Percentiles rank a stretch among this genome's conserved stretches.
Evolutionary conservation across 2,329 filamentous ascomycete species (phyloP).

Genomic region (Kalaharituber pfeilii): DNA sequence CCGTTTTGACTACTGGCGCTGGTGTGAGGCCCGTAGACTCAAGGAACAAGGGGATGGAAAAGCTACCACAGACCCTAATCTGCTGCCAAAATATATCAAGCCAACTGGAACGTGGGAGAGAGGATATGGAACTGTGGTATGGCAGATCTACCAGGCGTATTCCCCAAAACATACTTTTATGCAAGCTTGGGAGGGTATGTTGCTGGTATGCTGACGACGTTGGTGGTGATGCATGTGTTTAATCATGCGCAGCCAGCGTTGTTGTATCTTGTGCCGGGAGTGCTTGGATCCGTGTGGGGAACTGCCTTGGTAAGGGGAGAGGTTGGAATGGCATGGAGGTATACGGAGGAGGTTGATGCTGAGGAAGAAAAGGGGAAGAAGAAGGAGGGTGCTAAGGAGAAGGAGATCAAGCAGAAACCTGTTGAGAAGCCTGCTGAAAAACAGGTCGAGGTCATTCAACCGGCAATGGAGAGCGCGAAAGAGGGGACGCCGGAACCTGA

Average conservation of each 20-base stretch:
- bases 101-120: constrained; percentile 62
- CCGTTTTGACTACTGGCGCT: constrained; percentile 75
- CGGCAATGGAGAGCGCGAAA: constrained; percentile 6
- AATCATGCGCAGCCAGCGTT: constrained; percentile 77
- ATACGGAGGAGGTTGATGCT: constrained; percentile 52
- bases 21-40: constrained; percentile 52
- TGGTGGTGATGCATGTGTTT: constrained; percentile 59
- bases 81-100: constrained; percentile 37
- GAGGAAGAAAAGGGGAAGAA: constrained; percentile 28
- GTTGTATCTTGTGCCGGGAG: constrained; percentile 77
- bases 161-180: constrained; percentile 73
- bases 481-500: constrained; percentile 23
- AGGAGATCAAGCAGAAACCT: constrained; percentile 33
- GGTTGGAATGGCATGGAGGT: constrained; percentile 57
- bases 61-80: constrained; percentile 4
- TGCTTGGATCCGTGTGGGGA: constrained; percentile 56
- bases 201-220: constrained; percentile 56
- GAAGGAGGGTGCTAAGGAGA: constrained; percentile 37
- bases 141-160: constrained; percentile 28
- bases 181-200: constrained; percentile 62
- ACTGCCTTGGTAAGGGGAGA: constrained; percentile 58
- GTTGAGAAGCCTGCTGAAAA: constrained; percentile 13
- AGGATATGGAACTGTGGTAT: constrained; percentile 48
- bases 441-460: constrained; percentile 10
- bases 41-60: constrained; percentile 20